Evolutionary conservation across 352 stramenopile species (phyloP), one percentile per base, ranked within the genome.

Genomic region (Thalassiosira oceanica): DNA sequence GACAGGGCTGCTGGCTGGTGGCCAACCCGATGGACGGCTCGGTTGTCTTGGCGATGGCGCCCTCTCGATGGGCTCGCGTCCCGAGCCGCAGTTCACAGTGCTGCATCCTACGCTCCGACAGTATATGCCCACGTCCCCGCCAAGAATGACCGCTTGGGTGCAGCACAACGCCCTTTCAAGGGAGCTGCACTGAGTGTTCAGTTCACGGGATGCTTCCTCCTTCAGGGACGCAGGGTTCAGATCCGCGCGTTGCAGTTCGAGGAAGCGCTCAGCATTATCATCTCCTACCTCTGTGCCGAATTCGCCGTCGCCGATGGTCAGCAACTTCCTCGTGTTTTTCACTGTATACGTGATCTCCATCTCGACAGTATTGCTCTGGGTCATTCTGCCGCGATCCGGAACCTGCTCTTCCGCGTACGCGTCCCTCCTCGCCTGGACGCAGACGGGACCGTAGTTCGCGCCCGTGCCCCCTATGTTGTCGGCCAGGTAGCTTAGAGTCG

Each of bases 391-490:
- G 20, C 35, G 20, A 27, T 50, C 37, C 11, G 42, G 11, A 37
- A 44, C 15, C 5, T 56, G 13, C 23, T 64, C 15, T 18, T 44
- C 23, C 11, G 33, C 29, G 18, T 48, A 56, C 1, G 43, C 43
- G 28, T 8, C 28, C 43, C 56, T 24, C 27, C 27, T 37, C 5
- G 48, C 26, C 24, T 41, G 29, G 13, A 56, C 55, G 31, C 55
- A 65, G 1, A 55, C 42, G 2, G 55, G 55, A 10, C 48, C n/a
- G 13, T 39, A 65, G 11, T 31, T n/a, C n/a, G n/a, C n/a, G n/a
- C n/a, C 44, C 0, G 15, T 15, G 18, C 55, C 29, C 4, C 55
- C 55, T 39, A 65, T 29, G 31, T 65, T 65, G 27, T 56, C 29
- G 1, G 45, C 21, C 1, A 65, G 55, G 26, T 35, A 65, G 7